These are phyloP conservation scores for Choanephora cucurbitarum DNA, from an alignment of 371 early-diverging fungal species.

Conservation along the genomic window DNA sequence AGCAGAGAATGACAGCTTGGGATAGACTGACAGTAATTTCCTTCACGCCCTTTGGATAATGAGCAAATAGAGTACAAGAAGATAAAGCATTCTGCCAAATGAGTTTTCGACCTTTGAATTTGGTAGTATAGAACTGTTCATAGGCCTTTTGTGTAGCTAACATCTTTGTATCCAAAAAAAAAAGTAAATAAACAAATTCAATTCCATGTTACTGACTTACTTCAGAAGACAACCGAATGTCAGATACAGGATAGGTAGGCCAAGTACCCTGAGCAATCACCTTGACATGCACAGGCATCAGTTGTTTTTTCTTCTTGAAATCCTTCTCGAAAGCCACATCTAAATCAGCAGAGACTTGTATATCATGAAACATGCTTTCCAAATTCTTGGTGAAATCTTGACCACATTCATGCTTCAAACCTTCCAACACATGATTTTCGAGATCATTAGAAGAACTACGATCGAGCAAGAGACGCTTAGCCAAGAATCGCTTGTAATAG, in stretches of 20 bases:
- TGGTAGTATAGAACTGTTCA: constrained; percentile 71
- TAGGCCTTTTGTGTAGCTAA: constrained; percentile 64
- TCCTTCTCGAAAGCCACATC: constrained; percentile 32
- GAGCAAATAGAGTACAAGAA: constrained; percentile 68
- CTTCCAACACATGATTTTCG: constrained; percentile 82
- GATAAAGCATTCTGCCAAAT: constrained; percentile 87
- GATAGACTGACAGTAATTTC: constrained; percentile 75
- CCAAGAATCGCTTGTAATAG: constrained; percentile 90
- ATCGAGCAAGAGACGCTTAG: constrained; percentile 82
- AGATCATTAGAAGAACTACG: constrained; percentile 78
- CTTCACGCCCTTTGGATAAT: constrained; percentile 59
- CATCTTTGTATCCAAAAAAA: constrained; percentile 63
- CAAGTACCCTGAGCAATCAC: constrained; percentile 87
- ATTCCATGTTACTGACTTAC: constrained; percentile 38
- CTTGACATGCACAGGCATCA: constrained; percentile 74
- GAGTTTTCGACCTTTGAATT: constrained; percentile 78
- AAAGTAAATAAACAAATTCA: neutral
- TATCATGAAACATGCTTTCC: constrained; percentile 94
- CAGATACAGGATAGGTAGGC: constrained; percentile 83
- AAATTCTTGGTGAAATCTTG: constrained; percentile 85
- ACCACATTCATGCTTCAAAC: constrained; percentile 88
- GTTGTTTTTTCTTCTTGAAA: constrained; percentile 25
- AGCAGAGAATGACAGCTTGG: constrained; percentile 74
- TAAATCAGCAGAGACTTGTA: constrained; percentile 77
- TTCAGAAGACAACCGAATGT: constrained; percentile 66